These are phyloP conservation scores for Trypanosoma caninum DNA, from an alignment of 208 protist species.

Conservation along the genomic window DNA sequence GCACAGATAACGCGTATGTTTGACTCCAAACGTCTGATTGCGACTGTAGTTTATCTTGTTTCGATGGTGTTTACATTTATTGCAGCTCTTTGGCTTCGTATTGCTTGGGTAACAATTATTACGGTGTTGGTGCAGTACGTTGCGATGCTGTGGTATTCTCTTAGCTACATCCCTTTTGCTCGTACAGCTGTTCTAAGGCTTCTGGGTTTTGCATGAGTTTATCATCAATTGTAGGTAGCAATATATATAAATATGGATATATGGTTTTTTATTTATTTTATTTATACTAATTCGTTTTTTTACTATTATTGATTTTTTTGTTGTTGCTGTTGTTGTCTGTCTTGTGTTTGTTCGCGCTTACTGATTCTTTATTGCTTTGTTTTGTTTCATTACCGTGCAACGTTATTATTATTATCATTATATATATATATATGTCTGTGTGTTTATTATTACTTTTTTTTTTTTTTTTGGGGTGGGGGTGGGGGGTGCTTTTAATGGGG, in stretches of 20 bases:
- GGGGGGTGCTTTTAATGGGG: too few relatives aligned
- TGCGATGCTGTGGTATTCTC: conserved; percentile 66
- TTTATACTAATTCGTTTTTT: not conserved
- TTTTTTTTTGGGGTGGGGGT: too few relatives aligned
- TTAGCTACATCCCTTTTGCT: conserved; percentile 74
- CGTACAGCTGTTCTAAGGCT: conserved; percentile 31
- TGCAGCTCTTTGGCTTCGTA: conserved; percentile 36
- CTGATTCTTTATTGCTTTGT: not conserved
- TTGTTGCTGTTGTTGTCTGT: not conserved
- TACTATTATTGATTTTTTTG: not conserved
- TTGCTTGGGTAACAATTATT: conserved; percentile 43
- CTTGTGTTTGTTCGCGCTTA: not conserved
- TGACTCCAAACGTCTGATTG: conserved; percentile 39
- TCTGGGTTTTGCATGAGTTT: conserved; percentile 5
- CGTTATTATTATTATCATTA: too few relatives aligned
- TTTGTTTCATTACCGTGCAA: not conserved
- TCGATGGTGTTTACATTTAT: conserved; percentile 61
- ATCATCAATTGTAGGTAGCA: not conserved
- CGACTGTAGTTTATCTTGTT: conserved; percentile 49
- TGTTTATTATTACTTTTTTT: not conserved
- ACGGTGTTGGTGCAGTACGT: conserved; percentile 63
- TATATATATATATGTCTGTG: not conserved
- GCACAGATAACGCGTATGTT: conserved; percentile 70
- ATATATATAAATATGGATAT: not conserved
- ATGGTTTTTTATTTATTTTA: not conserved